Base-by-base conservation (phyloP, 495 filamentous ascomycete species). In the Penicillium diatomitis region DNA sequence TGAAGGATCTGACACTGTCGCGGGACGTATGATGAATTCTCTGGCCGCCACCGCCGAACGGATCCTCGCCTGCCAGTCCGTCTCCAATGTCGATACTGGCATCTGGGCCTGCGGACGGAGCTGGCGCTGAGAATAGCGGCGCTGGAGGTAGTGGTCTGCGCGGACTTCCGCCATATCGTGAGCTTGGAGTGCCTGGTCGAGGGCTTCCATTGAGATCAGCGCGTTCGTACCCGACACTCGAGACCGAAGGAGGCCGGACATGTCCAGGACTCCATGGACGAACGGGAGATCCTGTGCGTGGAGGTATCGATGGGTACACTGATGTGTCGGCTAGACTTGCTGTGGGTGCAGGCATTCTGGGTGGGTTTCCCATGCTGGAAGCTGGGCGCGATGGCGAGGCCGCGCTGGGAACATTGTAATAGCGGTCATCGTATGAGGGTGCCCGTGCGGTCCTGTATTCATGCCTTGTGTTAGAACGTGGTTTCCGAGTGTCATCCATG, bases 91-190 rank as follows among this genome's bases (percentile, higher is more conserved):
- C 73, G 41, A 72, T 72, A 47, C 65, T 68, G 27, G 74, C 60
- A 45, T 81, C 72, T 28, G 37, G 52, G 3, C 50, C 56, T 2
- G 53, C 41, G 2, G 55, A 56, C 5, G 69, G 51, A 31, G 62
- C 57, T 28, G 76, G 63, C 12, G 63, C 70, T 4, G 82, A 75
- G 56, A 95, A 96, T n/a, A 91, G 69, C 4, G 91, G 92, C 31
- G 90, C 88, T 2, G 88, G 87, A 9, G 90, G 92, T n/a, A 96
- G 67, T n/a, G 90, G 90, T 50, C 87, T 75, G 41, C 87, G 78
- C 6, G 88, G 86, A 53, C 87, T 90, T 7, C 88, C 85, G 34
- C 88, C 85, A 59, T 96, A 96, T 56, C 80, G 76, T 35, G 87
- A 88, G 4, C 88, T 86, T 6, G 92, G 87, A 2, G 91, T 95